Evolutionary conservation across 768 basidiomycete genomes (phyloP).

Genomic region (Bullera alba): DNA sequence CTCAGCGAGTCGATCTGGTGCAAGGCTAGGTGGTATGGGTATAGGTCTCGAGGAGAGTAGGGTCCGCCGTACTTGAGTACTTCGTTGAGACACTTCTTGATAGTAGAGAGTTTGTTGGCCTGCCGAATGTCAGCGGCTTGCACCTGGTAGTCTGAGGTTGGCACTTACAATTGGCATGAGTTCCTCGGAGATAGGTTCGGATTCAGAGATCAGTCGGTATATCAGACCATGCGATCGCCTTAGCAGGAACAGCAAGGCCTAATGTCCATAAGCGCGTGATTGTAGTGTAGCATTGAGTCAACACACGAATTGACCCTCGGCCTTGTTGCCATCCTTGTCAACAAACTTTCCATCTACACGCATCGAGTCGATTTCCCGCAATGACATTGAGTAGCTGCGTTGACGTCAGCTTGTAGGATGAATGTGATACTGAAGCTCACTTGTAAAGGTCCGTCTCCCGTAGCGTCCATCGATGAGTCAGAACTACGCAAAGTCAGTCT

Average conservation of each 20-base stretch:
- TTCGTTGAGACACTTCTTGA: conserved; percentile 94
- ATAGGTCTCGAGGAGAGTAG: conserved; percentile 82
- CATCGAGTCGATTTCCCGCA: conserved; percentile 97
- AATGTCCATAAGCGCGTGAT: background rate
- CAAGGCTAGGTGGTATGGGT: conserved; percentile 89
- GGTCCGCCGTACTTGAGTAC: conserved; percentile 92
- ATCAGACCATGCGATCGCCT: conserved; percentile 94
- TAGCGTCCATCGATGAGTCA: conserved; percentile 95
- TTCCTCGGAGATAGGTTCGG: conserved; percentile 96
- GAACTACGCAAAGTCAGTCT: conserved; percentile 46
- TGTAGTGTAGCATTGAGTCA: background rate
- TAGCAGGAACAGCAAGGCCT: conserved; percentile 89
- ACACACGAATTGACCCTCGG: conserved; percentile 88
- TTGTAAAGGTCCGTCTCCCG: conserved; percentile 59
- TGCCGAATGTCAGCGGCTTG: conserved; percentile 37
- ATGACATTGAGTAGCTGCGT: conserved; percentile 78
- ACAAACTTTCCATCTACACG: conserved; percentile 94
- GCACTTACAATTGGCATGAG: conserved; percentile 81
- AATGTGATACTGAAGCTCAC: conserved; percentile 20
- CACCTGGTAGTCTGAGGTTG: background rate
- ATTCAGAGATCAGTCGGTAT: conserved; percentile 84
- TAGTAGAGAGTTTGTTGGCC: conserved; percentile 94
- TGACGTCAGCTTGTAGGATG: conserved; percentile 10
- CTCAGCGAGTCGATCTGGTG: conserved; percentile 92
- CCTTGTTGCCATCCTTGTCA: conserved; percentile 83